Evolutionary conservation across 352 stramenopile species (phyloP).

Genomic region (Achlya hypogyna): DNA sequence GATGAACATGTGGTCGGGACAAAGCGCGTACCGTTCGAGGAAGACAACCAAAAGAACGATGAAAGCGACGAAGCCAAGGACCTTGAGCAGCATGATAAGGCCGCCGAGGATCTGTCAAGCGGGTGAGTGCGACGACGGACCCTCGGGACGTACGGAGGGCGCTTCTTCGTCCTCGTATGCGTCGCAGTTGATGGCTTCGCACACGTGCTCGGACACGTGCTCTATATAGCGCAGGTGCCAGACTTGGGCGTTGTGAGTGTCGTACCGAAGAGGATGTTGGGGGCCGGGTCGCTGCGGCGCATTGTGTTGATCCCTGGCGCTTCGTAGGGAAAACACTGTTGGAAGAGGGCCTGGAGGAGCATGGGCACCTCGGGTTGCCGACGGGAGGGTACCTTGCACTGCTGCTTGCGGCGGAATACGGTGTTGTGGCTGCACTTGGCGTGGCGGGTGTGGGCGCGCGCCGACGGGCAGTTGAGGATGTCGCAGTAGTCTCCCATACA

Average conservation of each 20-base stretch:
- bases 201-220: neutral
- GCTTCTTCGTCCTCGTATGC: neutral
- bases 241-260: neutral
- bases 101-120: neutral
- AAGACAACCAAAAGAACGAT: neutral
- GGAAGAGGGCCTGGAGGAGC: neutral
- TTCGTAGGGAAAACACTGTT: conserved; percentile 17
- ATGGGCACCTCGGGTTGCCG: neutral
- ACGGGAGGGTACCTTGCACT: neutral
- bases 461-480: conserved; percentile 17
- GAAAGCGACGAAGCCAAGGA: neutral
- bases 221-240: neutral
- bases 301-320: conserved; percentile 14
- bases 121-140: neutral
- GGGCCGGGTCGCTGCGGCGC: conserved; percentile 1
- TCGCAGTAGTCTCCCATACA: conserved; percentile 14
- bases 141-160: neutral
- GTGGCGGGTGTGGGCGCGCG: neutral
- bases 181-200: conserved; percentile 16
- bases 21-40: conserved; percentile 6
- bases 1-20: neutral
- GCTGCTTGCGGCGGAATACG: neutral
- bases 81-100: neutral
- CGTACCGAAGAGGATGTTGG: conserved; percentile 9
- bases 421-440: conserved; percentile 16